Evolutionary conservation across 495 filamentous ascomycete genomes (phyloP), one percentile per base, ranked within the genome.

Genomic region (Mycothermus thermophilus): DNA sequence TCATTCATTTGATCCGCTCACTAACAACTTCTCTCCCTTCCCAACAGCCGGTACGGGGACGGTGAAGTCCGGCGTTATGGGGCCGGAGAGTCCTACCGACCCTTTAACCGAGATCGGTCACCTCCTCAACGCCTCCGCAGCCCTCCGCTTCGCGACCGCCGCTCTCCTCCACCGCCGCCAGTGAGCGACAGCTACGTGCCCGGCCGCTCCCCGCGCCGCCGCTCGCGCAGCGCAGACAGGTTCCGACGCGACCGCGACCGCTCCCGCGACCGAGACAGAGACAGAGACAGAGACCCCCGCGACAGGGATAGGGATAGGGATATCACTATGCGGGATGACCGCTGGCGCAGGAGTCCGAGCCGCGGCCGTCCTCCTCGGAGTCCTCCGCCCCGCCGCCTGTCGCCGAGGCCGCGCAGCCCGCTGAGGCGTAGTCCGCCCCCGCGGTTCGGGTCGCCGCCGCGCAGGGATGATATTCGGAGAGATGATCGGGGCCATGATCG

Each of bases 21-120:
- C 42, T 53, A 30, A 53, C 41, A 15, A 1, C 22, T 25, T 25
- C 22, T 25, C 11, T 11, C 22, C 11, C 6, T 11, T 11, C 6
- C 22, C 6, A 25, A 6, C 11, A n/a, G 5, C 35, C 66, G 63
- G 37, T 68, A 66, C 45, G 66, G 69, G 37, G 67, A 72, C 28
- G 69, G 69, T 4, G 66, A 71, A 46, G 67, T 71, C 13, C 59
- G 64, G 26, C 59, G 60, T 38, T 67, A 71, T 44, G 69, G 69
- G 18, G 65, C 60, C n/a, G 69, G 69, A 0, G 69, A 74, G 52
- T 68, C 64, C 12, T 74, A 71, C 42, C 48, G 68, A 22, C 69
- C 69, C 4, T 60, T 55, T 33, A 65, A 63, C 38, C 56, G 65
- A 5, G 59, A 62, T 37, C 60, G 64, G 17, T 63, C 65, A 9